Conservation (phyloP, 2,329 filamentous ascomycete genomes). For the Nothophaeocryptopus gaeumannii region DNA sequence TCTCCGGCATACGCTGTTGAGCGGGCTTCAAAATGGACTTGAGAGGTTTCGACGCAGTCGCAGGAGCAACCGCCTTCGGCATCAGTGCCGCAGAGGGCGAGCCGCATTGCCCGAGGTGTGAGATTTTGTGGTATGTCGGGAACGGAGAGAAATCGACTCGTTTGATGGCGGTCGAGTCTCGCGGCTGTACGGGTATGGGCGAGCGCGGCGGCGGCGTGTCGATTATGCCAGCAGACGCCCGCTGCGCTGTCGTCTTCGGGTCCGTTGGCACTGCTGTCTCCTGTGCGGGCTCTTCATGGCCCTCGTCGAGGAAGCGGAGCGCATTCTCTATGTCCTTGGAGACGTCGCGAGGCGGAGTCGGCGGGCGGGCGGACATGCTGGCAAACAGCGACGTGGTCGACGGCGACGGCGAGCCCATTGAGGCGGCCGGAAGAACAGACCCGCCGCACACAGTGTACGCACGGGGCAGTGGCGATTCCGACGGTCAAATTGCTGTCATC, state of each 20-base stretch:
- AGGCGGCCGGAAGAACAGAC: no score
- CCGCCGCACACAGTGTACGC: no score
- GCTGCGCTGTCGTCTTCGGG: neutral
- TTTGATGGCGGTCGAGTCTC: slow-evolving; percentile 45
- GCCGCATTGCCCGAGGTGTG: slow-evolving; percentile 31
- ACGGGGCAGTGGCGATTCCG: no score
- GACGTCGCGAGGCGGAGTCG: slow-evolving; percentile 54
- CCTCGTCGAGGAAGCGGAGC: slow-evolving; percentile 40
- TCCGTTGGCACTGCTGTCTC: neutral
- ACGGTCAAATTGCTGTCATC: no score
- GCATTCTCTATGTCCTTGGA: slow-evolving; percentile 38
- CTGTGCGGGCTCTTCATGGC: slow-evolving; percentile 25
- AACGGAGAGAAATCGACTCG: slow-evolving; percentile 63
- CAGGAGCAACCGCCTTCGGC: slow-evolving; percentile 30
- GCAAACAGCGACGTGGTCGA: slow-evolving; percentile 38
- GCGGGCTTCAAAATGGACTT: slow-evolving; percentile 80
- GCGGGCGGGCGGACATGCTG: slow-evolving; percentile 52
- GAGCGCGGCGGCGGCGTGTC: slow-evolving; percentile 22
- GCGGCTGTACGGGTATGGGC: slow-evolving; percentile 28
- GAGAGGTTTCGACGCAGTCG: slow-evolving; percentile 51
- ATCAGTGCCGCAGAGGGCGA: slow-evolving; percentile 32
- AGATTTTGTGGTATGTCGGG: slow-evolving; percentile 47
- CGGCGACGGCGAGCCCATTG: slow-evolving; percentile 20
- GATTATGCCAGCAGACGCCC: neutral
- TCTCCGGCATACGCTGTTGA: slow-evolving; percentile 39